Conservation (phyloP, 805 yeast genomes). For the Ogataea neopini region DNA sequence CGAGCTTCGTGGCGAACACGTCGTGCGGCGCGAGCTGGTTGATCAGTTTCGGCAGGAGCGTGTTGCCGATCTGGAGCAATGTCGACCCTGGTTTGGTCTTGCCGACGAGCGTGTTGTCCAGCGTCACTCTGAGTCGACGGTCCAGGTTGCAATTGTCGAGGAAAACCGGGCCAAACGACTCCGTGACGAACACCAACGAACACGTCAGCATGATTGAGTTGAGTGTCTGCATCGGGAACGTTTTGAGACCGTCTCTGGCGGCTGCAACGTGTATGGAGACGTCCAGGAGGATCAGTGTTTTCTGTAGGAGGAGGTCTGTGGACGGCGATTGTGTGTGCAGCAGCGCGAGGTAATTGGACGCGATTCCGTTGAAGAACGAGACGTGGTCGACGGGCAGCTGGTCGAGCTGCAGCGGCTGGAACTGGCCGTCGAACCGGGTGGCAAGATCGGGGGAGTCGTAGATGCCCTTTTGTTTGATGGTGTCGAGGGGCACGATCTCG, state of each 20-base stretch:
- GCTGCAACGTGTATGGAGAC: slow-evolving; percentile 22
- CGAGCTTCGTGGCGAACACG: slow-evolving; percentile 24
- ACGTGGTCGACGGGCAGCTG: slow-evolving; percentile 11
- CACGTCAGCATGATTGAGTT: slow-evolving; percentile 24
- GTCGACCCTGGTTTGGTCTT: slow-evolving; percentile 36
- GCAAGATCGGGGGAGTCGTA: slow-evolving; percentile 3
- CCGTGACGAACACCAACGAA: slow-evolving; percentile 24
- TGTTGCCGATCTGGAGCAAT: slow-evolving; percentile 31
- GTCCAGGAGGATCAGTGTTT: slow-evolving; percentile 25
- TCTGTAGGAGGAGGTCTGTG: slow-evolving; percentile 8
- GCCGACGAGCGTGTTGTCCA: slow-evolving; percentile 29
- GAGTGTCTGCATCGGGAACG: slow-evolving; percentile 32
- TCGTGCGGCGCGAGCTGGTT: slow-evolving; percentile 26
- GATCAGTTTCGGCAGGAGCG: slow-evolving; percentile 23
- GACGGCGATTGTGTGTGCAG: slow-evolving; percentile 4
- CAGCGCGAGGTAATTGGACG: slow-evolving; percentile 9
- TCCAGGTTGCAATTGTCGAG: slow-evolving; percentile 8
- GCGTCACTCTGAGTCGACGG: slow-evolving; percentile 27
- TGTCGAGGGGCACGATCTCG: not conserved
- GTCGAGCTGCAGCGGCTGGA: slow-evolving; percentile 12
- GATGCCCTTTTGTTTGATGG: slow-evolving; percentile 4
- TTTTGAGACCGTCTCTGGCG: slow-evolving; percentile 12
- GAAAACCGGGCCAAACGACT: slow-evolving; percentile 24
- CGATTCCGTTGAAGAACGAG: slow-evolving; percentile 18
- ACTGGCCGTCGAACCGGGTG: slow-evolving; percentile 1